Conservation (phyloP, 2,329 filamentous ascomycete species). For the Ceratocystis albifundus region DNA sequence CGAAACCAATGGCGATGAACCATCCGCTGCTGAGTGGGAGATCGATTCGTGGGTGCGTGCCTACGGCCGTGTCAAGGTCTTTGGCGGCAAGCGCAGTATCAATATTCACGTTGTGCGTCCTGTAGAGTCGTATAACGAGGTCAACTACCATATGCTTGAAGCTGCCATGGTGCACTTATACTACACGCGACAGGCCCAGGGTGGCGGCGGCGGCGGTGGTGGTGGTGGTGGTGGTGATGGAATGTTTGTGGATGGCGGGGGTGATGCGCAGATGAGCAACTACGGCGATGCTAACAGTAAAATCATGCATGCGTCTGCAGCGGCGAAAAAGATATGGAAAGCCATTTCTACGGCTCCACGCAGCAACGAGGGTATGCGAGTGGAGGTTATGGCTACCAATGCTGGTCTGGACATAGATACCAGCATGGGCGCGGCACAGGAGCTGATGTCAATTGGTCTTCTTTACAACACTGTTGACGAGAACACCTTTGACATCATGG, state of each 20-base stretch:
- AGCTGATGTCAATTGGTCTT: slow-evolving; percentile 59
- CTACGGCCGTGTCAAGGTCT: slow-evolving; percentile 72
- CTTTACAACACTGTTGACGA: slow-evolving; percentile 92
- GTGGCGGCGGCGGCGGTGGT: slow-evolving; percentile 31
- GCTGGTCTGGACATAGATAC: slow-evolving; percentile 56
- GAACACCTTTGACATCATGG: slow-evolving; percentile 77
- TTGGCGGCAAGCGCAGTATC: slow-evolving; percentile 73
- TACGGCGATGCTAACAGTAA: slow-evolving; percentile 27
- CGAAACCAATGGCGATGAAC: slow-evolving; percentile 29
- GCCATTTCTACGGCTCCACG: slow-evolving; percentile 55
- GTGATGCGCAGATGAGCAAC: slow-evolving; percentile 32
- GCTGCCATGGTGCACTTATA: slow-evolving; percentile 78
- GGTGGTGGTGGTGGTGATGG: slow-evolving; percentile 35
- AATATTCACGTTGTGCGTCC: slow-evolving; percentile 70
- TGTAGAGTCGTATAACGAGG: slow-evolving; percentile 77
- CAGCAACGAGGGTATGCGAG: slow-evolving; percentile 71
- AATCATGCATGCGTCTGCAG: slow-evolving; percentile 40
- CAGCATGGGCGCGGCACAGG: slow-evolving; percentile 66
- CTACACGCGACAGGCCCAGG: slow-evolving; percentile 56
- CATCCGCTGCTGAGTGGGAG: slow-evolving; percentile 38
- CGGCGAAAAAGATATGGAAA: slow-evolving; percentile 59
- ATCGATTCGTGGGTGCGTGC: slow-evolving; percentile 74
- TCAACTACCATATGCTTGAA: slow-evolving; percentile 85
- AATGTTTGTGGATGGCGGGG: slow-evolving; percentile 46
- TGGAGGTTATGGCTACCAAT: slow-evolving; percentile 60